Evolutionary conservation across 306 rosid genomes (phyloP).

Genomic region (Pterocarpus santalinus): DNA sequence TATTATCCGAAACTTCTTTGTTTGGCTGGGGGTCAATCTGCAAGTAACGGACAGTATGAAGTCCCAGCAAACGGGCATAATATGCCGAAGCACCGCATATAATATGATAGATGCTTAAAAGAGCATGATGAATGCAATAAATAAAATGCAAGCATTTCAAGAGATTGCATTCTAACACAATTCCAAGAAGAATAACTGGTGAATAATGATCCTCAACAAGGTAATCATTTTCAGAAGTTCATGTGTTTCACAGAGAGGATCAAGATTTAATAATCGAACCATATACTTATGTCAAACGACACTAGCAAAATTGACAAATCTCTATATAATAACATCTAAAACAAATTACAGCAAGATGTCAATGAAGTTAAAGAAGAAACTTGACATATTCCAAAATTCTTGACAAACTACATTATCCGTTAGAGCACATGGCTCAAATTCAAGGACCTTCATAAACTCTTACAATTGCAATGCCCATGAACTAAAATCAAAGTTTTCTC

Average conservation of each 20-base stretch:
- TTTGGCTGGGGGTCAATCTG: slow-evolving; percentile 56
- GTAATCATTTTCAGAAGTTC: not conserved
- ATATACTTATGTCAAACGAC: not conserved
- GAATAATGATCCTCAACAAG: slow-evolving; percentile 19
- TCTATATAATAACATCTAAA: not conserved
- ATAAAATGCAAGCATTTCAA: slow-evolving; percentile 35
- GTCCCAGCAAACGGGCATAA: slow-evolving; percentile 25
- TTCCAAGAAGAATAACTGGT: slow-evolving; percentile 7
- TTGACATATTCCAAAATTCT: slow-evolving; percentile 7
- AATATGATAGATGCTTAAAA: slow-evolving; percentile 7
- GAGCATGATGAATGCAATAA: slow-evolving; percentile 23
- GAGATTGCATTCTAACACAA: slow-evolving; percentile 21
- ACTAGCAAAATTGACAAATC: slow-evolving; percentile 8
- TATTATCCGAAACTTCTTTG: slow-evolving; percentile 57
- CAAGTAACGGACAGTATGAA: slow-evolving; percentile 41
- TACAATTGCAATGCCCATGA: slow-evolving; percentile 12
- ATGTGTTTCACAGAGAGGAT: not conserved
- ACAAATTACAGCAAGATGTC: not conserved
- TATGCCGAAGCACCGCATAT: slow-evolving; percentile 10
- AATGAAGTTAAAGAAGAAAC: slow-evolving; percentile 23
- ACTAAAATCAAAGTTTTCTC: slow-evolving; percentile 14
- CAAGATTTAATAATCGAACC: slow-evolving; percentile 24
- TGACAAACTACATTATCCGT: slow-evolving; percentile 23
- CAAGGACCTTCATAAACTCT: slow-evolving; percentile 34
- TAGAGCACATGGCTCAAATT: slow-evolving; percentile 28